These are phyloP conservation scores for Schizopora paradoxa DNA, from an alignment of 1,284 basidiomycete genomes.

Conservation along the genomic window DNA sequence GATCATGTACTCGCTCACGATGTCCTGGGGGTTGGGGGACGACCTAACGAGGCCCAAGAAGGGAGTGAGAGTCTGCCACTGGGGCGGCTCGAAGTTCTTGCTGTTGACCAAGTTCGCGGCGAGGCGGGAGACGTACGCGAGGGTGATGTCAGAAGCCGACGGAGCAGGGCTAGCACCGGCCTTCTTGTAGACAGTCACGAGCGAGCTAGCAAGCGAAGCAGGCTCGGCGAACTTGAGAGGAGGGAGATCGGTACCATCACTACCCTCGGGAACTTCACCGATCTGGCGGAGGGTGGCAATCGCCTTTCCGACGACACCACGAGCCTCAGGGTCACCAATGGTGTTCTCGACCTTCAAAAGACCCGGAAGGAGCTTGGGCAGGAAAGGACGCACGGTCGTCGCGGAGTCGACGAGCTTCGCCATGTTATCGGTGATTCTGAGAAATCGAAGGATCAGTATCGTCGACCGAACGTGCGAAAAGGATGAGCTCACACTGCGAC, in stretches of 20 bases:
- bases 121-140: conserved; percentile 73
- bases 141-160: conserved; percentile 52
- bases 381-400: conserved; percentile 92
- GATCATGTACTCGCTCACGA: conserved; percentile 84
- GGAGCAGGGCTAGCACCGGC: conserved; percentile 51
- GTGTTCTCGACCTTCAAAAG: conserved; percentile 90
- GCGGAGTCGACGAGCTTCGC: conserved; percentile 95
- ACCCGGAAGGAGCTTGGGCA: conserved; percentile 91
- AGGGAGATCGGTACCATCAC: conserved; percentile 89
- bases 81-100: conserved; percentile 87
- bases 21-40: conserved; percentile 60
- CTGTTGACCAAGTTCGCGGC: conserved; percentile 82
- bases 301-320: conserved; percentile 81
- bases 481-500: conserved; percentile 74
- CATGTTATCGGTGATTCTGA: conserved; percentile 95
- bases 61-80: conserved; percentile 82
- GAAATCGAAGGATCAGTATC: conserved; percentile 19
- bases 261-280: conserved; percentile 77
- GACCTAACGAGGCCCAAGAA: conserved; percentile 70
- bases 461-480: conserved; percentile 20
- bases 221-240: conserved; percentile 74
- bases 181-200: conserved; percentile 83
- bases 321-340: conserved; percentile 95
- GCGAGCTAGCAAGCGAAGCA: conserved; percentile 56
- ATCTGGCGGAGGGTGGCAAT: conserved; percentile 92